Conservation (phyloP, 129 eudicot species). For the Flaveria trinervia region DNA sequence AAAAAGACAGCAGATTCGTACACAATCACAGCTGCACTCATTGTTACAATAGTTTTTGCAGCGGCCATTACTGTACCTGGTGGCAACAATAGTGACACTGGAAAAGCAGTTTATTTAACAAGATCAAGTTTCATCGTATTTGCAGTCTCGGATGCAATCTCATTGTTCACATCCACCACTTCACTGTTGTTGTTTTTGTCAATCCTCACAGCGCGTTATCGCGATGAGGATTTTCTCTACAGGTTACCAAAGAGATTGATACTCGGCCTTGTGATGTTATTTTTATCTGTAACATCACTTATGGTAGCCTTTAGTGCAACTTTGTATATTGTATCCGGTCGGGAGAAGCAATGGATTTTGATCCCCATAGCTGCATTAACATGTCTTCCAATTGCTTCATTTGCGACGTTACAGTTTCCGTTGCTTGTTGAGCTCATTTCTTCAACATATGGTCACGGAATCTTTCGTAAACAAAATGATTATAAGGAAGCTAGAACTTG, state of each 20-base stretch:
- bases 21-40: not conserved
- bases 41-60: not conserved
- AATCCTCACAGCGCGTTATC: not conserved
- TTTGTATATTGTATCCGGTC: not conserved
- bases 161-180: not conserved
- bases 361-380: not conserved
- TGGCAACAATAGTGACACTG: not conserved
- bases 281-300: not conserved
- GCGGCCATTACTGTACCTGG: not conserved
- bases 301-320: slow-evolving; percentile 6
- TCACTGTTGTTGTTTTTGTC: not conserved
- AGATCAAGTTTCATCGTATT: not conserved
- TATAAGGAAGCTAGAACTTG: not conserved
- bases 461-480: not conserved
- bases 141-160: not conserved
- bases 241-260: slow-evolving; percentile 2
- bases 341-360: not conserved
- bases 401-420: not conserved
- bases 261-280: slow-evolving; percentile 3
- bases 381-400: slow-evolving; percentile 2
- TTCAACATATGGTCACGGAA: not conserved
- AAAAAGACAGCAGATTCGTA: not conserved
- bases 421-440: slow-evolving; percentile 14
- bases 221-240: slow-evolving; percentile 5
- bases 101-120: not conserved